Evolutionary conservation across 2,329 filamentous ascomycete species (phyloP).

Genomic region (Cladophialophora bantiana): DNA sequence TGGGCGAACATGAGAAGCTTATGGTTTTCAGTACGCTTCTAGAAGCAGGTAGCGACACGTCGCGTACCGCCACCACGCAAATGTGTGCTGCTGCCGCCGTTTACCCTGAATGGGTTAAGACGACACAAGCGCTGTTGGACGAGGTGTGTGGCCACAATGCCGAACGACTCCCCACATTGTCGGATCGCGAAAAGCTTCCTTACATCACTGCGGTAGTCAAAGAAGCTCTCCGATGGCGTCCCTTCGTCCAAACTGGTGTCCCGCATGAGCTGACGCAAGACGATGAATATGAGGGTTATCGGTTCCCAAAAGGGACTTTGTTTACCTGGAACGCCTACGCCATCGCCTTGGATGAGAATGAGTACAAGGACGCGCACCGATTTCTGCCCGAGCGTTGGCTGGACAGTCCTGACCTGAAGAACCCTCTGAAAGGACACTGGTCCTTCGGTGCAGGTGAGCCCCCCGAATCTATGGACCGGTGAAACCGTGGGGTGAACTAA

Average conservation of each 20-base stretch:
- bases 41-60: slow-evolving; percentile 61
- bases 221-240: slow-evolving; percentile 48
- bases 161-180: slow-evolving; percentile 45
- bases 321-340: slow-evolving; percentile 55
- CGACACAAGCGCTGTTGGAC: slow-evolving; percentile 55
- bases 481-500: background rate
- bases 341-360: slow-evolving; percentile 51
- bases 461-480: background rate
- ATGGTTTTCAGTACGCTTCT: slow-evolving; percentile 49
- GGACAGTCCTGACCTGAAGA: slow-evolving; percentile 35
- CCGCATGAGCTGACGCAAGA: slow-evolving; percentile 42
- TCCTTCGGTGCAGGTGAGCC: slow-evolving; percentile 33
- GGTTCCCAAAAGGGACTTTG: slow-evolving; percentile 58
- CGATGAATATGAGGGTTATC: slow-evolving; percentile 52
- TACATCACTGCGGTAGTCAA: slow-evolving; percentile 46
- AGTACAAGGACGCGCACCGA: slow-evolving; percentile 34
- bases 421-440: slow-evolving; percentile 43
- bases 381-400: slow-evolving; percentile 35
- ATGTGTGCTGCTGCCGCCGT: slow-evolving; percentile 58
- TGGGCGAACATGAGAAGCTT: slow-evolving; percentile 51
- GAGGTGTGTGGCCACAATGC: slow-evolving; percentile 45
- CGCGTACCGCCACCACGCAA: slow-evolving; percentile 55
- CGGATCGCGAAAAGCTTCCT: slow-evolving; percentile 43
- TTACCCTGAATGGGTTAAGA: slow-evolving; percentile 53
- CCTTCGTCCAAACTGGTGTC: slow-evolving; percentile 48